Conservation (phyloP, 2,329 filamentous ascomycete species). For the Penicillium glabrum region DNA sequence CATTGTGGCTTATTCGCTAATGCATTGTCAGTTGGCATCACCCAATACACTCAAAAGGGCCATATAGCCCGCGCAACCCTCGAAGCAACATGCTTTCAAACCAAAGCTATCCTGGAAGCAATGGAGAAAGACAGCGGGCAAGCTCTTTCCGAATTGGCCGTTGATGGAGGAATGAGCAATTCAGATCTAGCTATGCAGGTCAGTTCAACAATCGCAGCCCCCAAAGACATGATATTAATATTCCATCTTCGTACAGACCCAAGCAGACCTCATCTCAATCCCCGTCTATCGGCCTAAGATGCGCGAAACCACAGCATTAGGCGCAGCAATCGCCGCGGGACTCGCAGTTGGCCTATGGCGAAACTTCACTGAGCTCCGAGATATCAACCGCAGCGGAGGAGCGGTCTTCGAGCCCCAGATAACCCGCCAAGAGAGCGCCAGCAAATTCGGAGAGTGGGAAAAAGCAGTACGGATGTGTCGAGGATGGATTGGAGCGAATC, state of each 20-base stretch:
- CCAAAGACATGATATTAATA: neutral
- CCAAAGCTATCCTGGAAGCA: slow-evolving; percentile 84
- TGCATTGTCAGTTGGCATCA: slow-evolving; percentile 65
- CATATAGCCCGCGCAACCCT: slow-evolving; percentile 88
- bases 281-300: slow-evolving; percentile 80
- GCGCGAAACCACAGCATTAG: slow-evolving; percentile 86
- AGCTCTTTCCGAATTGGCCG: slow-evolving; percentile 70
- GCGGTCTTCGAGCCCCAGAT: slow-evolving; percentile 70
- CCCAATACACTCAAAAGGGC: slow-evolving; percentile 78
- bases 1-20: neutral
- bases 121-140: slow-evolving; percentile 86
- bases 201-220: slow-evolving; percentile 13
- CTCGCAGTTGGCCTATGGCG: slow-evolving; percentile 78
- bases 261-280: slow-evolving; percentile 82
- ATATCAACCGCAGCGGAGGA: slow-evolving; percentile 69
- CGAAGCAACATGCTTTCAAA: slow-evolving; percentile 90
- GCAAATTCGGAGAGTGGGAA: slow-evolving; percentile 68
- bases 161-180: slow-evolving; percentile 88
- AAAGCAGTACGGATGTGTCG: slow-evolving; percentile 73
- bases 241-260: slow-evolving; percentile 49
- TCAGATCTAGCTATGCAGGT: slow-evolving; percentile 85
- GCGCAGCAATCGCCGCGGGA: slow-evolving; percentile 86
- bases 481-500: slow-evolving; percentile 56
- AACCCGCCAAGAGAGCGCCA: slow-evolving; percentile 50
- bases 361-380: slow-evolving; percentile 69